A percentile compares a stretch with the other conserved stretches of the same genome.
These are phyloP conservation scores for Eucalyptus fibrosa DNA, from an alignment of 345 rosid species.

Conservation along the genomic window DNA sequence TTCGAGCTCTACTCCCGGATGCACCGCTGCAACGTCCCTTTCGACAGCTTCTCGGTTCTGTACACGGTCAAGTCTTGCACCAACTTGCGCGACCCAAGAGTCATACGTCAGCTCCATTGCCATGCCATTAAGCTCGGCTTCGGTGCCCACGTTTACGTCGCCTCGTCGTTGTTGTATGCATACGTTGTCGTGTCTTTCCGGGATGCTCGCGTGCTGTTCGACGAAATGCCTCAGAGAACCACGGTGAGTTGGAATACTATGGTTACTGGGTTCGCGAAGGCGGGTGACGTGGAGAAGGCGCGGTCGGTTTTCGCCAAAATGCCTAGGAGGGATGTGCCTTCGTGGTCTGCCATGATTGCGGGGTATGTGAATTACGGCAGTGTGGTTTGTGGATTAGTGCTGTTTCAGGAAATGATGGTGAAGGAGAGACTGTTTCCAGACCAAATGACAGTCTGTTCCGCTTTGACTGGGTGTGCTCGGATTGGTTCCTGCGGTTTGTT, in stretches of 20 bases:
- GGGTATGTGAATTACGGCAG: constrained; percentile 33
- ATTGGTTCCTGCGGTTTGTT: constrained; percentile 16
- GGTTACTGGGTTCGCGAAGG: constrained; percentile 38
- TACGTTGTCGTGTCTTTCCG: constrained; percentile 20
- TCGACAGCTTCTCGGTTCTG: constrained; percentile 37
- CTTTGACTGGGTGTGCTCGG: constrained; percentile 37
- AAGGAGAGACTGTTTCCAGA: constrained; percentile 19
- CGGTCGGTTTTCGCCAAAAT: constrained; percentile 17
- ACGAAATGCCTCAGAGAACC: constrained; percentile 28
- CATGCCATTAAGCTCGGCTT: constrained; percentile 22
- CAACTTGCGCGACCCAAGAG: background rate
- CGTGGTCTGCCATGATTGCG: constrained; percentile 44
- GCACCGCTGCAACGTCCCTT: constrained; percentile 14
- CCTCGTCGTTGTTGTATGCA: constrained; percentile 30
- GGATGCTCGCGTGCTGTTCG: constrained; percentile 33
- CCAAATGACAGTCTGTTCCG: constrained; percentile 23
- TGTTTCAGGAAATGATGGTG: constrained; percentile 40
- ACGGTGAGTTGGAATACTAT: constrained; percentile 47
- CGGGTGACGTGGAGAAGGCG: constrained; percentile 18
- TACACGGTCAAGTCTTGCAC: constrained; percentile 30
- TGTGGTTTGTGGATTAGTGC: constrained; percentile 14
- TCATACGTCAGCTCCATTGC: constrained; percentile 15
- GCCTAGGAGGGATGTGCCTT: constrained; percentile 29
- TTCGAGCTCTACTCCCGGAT: constrained; percentile 11
- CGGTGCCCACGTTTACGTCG: constrained; percentile 21